These are phyloP conservation scores for Pittosporum tobira DNA, from an alignment of 129 eudicot species.

Conservation along the genomic window DNA sequence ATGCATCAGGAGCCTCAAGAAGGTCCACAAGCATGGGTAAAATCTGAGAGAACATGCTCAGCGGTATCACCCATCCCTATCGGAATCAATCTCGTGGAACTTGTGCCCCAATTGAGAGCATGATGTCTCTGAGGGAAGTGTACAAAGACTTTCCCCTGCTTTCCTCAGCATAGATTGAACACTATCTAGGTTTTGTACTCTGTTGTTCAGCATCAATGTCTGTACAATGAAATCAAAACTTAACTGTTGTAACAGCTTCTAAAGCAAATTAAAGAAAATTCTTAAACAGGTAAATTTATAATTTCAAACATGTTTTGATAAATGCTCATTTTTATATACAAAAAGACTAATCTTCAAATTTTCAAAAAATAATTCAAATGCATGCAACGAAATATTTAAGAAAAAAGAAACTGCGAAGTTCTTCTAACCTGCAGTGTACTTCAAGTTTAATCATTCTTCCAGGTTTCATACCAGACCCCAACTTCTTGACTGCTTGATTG, in stretches of 20 bases:
- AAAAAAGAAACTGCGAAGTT: too few species aligned
- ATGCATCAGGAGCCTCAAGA: conserved; percentile 92
- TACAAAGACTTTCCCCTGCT: conserved; percentile 65
- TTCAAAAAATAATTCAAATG: too few species aligned
- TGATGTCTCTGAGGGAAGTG: conserved; percentile 54
- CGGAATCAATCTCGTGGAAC: conserved; percentile 84
- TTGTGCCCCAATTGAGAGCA: conserved; percentile 62
- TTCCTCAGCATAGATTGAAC: conserved; percentile 69
- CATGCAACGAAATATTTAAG: too few species aligned
- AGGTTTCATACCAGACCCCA: background rate
- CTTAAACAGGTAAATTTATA: background rate
- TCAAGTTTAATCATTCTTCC: background rate
- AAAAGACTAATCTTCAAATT: too few species aligned
- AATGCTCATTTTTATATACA: too few species aligned
- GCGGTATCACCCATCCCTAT: conserved; percentile 92
- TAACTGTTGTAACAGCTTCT: background rate
- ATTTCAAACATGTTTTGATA: background rate
- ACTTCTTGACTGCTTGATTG: background rate
- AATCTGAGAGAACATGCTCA: conserved; percentile 65
- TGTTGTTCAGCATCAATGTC: conserved; percentile 91
- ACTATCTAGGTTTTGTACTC: conserved; percentile 53
- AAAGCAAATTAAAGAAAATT: background rate
- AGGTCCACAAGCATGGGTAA: conserved; percentile 78
- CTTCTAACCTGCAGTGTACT: too few species aligned
- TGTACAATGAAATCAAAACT: conserved; percentile 15